Percentiles rank a stretch among this genome's conserved stretches.
phyloP scores from a whole-genome alignment of 345 rosid genomes.

The Garcia nutans region DNA sequence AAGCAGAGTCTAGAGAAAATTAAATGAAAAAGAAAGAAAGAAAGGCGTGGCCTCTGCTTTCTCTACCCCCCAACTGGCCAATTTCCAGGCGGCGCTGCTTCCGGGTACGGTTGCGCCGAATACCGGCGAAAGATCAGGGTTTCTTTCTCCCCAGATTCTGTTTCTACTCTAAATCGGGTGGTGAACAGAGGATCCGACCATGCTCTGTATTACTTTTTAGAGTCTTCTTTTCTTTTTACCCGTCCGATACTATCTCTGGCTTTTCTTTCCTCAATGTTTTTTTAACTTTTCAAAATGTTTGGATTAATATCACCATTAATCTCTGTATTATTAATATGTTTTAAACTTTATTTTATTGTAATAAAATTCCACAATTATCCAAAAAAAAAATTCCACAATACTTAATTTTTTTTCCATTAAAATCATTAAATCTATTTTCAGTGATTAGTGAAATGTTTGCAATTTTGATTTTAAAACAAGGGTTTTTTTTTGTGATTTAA shows the following conservation, averaged over 20 bases:
- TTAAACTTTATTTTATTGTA: no score
- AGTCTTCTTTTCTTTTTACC: not conserved
- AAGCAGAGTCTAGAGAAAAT: not conserved
- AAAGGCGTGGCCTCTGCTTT: constrained; percentile 26
- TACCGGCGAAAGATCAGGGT: constrained; percentile 22
- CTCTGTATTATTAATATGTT: no score
- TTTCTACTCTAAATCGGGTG: constrained; percentile 4
- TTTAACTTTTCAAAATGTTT: no score
- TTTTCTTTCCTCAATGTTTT: not conserved
- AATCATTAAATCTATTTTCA: no score
- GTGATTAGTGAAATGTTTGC: no score
- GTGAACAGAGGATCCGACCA: not conserved
- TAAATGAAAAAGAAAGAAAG: not conserved
- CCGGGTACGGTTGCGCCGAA: constrained; percentile 16
- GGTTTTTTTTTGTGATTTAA: no score
- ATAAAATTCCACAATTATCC: no score
- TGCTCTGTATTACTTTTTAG: not conserved
- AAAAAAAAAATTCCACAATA: no score
- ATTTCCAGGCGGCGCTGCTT: constrained; percentile 27
- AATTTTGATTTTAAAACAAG: no score
- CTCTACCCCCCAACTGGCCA: no score
- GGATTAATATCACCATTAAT: not conserved
- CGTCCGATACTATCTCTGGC: not conserved
- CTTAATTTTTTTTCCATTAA: no score
- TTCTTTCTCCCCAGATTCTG: not conserved